A percentile compares a stretch with the other conserved stretches of the same genome.
Conservation (phyloP, 164 flowering plant species). For the Nymphaea colorata region DNA sequence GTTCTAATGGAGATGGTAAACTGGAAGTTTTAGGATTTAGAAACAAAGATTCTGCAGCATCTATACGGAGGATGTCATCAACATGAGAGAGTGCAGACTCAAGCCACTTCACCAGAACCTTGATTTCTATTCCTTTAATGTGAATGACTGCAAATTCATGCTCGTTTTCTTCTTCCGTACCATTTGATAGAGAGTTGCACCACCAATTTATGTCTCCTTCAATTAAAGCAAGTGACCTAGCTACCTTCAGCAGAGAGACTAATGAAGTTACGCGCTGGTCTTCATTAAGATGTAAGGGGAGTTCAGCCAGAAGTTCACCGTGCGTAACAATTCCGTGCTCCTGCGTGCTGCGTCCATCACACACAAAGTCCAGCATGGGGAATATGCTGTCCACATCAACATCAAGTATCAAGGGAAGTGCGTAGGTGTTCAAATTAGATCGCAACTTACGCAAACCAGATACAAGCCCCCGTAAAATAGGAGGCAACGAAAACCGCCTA, state of each 20-base stretch:
- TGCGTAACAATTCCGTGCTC: constrained; percentile 7
- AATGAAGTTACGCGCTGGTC: constrained; percentile 78
- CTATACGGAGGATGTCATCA: constrained; percentile 88
- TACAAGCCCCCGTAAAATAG: constrained; percentile 74
- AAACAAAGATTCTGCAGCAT: constrained; percentile 91
- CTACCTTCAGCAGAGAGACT: constrained; percentile 80
- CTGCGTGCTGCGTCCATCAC: constrained; percentile 16
- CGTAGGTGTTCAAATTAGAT: constrained; percentile 87
- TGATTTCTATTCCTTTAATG: constrained; percentile 55
- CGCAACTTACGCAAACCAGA: constrained; percentile 77
- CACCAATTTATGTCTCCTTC: constrained; percentile 83
- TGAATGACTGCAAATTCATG: constrained; percentile 33
- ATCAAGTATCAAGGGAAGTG: constrained; percentile 64
- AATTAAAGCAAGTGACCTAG: constrained; percentile 73
- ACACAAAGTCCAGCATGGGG: constrained; percentile 65
- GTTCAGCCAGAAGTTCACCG: constrained; percentile 23
- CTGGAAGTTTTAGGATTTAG: constrained; percentile 84
- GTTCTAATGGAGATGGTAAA: constrained; percentile 83
- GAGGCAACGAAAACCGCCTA: constrained; percentile 67
- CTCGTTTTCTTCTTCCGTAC: constrained; percentile 7
- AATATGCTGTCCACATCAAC: constrained; percentile 84
- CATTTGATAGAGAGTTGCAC: constrained; percentile 8
- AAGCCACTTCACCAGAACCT: constrained; percentile 64
- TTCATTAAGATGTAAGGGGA: constrained; percentile 23
- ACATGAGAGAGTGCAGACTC: constrained; percentile 69